Conservation (phyloP, 164 flowering plant species). For the Vitis riparia region DNA sequence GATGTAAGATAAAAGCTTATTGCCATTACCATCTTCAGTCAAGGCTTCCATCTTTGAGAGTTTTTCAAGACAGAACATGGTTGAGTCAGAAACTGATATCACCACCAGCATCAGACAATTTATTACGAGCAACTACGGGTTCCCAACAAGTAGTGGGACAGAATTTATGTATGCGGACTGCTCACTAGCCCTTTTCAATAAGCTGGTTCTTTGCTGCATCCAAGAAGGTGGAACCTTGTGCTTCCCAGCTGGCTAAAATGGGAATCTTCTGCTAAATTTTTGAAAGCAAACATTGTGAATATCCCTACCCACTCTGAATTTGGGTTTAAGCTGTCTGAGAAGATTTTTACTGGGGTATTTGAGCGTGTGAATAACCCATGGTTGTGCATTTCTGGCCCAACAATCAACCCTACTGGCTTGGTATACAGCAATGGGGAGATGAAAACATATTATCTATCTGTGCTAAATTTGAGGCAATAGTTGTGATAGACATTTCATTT, state of each 20-base stretch:
- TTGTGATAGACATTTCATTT: slow-evolving; percentile 84
- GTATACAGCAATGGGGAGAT: slow-evolving; percentile 73
- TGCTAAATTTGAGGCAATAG: slow-evolving; percentile 76
- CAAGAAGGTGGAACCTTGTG: slow-evolving; percentile 88
- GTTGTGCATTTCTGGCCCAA: slow-evolving; percentile 89
- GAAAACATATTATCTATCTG: slow-evolving; percentile 51
- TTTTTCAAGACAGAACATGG: slow-evolving; percentile 86
- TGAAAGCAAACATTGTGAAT: slow-evolving; percentile 57
- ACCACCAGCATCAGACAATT: slow-evolving; percentile 52
- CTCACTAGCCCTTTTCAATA: slow-evolving; percentile 74
- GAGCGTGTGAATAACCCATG: slow-evolving; percentile 68
- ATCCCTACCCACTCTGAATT: slow-evolving; percentile 53
- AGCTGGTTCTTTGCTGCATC: slow-evolving; percentile 78
- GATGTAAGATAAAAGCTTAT: slow-evolving; percentile 88
- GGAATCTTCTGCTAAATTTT: slow-evolving; percentile 83
- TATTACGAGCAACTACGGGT: slow-evolving; percentile 60
- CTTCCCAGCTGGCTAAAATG: slow-evolving; percentile 84
- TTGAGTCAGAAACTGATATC: slow-evolving; percentile 80
- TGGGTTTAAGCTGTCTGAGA: slow-evolving; percentile 76
- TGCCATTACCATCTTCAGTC: slow-evolving; percentile 69
- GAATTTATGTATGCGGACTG: slow-evolving; percentile 74
- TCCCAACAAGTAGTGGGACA: slow-evolving; percentile 40
- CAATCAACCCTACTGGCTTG: slow-evolving; percentile 81
- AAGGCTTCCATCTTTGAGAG: slow-evolving; percentile 94
- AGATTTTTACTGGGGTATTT: slow-evolving; percentile 41